A percentile compares a stretch with the other conserved stretches of the same genome.
Evolutionary conservation across 306 rosid genomes (phyloP).

Genomic region (Cajanus cajan): DNA sequence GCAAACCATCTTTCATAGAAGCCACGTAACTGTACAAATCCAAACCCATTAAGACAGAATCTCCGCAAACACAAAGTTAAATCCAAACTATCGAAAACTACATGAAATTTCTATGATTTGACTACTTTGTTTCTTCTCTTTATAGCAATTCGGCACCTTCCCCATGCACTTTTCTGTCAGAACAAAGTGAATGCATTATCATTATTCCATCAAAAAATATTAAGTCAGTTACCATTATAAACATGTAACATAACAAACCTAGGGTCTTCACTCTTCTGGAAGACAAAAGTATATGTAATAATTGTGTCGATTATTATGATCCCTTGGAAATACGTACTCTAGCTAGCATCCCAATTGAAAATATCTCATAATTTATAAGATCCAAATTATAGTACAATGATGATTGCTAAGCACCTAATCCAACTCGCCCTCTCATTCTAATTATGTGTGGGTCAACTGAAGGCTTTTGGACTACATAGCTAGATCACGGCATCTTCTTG

Average conservation of each 20-base stretch:
- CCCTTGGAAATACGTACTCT: background rate
- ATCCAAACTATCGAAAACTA: slow-evolving; percentile 38
- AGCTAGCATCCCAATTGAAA: background rate
- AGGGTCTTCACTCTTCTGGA: background rate
- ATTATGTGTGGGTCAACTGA: slow-evolving; percentile 32
- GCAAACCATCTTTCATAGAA: slow-evolving; percentile 31
- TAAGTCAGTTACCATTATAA: too few relatives aligned
- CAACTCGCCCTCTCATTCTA: background rate
- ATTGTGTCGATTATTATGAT: background rate
- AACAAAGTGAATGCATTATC: too few relatives aligned
- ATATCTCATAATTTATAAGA: background rate
- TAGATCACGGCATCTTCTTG: slow-evolving; percentile 29
- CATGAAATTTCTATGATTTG: slow-evolving; percentile 41
- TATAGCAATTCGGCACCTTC: slow-evolving; percentile 34
- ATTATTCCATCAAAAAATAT: background rate
- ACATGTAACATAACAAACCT: background rate
- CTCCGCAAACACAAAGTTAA: slow-evolving; percentile 19
- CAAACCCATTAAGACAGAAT: slow-evolving; percentile 24
- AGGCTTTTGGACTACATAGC: background rate
- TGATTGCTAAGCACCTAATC: background rate
- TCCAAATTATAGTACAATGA: background rate
- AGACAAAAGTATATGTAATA: slow-evolving; percentile 10
- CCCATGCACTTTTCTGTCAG: slow-evolving; percentile 4
- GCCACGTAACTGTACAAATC: slow-evolving; percentile 25
- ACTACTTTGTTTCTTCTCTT: slow-evolving; percentile 29